Conservation (phyloP, 2,329 filamentous ascomycete genomes). For the Claviceps pusilla region DNA sequence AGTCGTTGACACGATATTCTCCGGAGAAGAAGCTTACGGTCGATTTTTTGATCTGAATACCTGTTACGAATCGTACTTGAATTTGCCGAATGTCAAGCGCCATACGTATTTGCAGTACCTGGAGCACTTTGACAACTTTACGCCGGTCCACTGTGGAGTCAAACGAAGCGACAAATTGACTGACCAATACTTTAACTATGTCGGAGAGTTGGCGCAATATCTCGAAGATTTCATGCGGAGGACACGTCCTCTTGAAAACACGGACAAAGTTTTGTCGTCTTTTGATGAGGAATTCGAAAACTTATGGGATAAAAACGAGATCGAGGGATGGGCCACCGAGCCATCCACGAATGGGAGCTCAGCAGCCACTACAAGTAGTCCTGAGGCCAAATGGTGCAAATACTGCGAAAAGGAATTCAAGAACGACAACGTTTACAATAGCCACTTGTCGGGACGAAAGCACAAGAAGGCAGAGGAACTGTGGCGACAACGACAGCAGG, state of each 20-base stretch:
- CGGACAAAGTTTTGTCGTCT: slow-evolving; percentile 58
- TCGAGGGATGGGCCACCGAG: slow-evolving; percentile 63
- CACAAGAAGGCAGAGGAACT: slow-evolving; percentile 59
- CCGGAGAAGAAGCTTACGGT: slow-evolving; percentile 85
- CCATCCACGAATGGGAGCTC: slow-evolving; percentile 18
- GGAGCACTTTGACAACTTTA: slow-evolving; percentile 77
- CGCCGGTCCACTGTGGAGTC: slow-evolving; percentile 55
- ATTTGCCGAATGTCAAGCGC: slow-evolving; percentile 73
- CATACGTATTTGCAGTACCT: slow-evolving; percentile 86
- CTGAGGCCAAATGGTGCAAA: slow-evolving; percentile 68
- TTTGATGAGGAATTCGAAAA: slow-evolving; percentile 77
- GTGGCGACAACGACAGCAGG: slow-evolving; percentile 34
- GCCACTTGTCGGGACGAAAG: slow-evolving; percentile 79
- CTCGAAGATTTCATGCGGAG: slow-evolving; percentile 77
- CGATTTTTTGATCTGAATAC: slow-evolving; percentile 80
- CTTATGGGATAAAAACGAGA: slow-evolving; percentile 64
- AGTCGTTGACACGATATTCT: slow-evolving; percentile 82
- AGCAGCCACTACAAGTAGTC: slow-evolving; percentile 19
- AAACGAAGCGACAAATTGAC: slow-evolving; percentile 76
- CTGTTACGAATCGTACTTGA: slow-evolving; percentile 77
- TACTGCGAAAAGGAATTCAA: slow-evolving; percentile 92
- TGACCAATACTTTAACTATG: slow-evolving; percentile 82
- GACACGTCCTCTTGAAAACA: slow-evolving; percentile 71
- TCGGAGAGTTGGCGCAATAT: slow-evolving; percentile 65
- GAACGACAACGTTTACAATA: slow-evolving; percentile 87